phyloP scores from a whole-genome alignment of 805 yeast species.

The Priceomyces melissophilus region DNA sequence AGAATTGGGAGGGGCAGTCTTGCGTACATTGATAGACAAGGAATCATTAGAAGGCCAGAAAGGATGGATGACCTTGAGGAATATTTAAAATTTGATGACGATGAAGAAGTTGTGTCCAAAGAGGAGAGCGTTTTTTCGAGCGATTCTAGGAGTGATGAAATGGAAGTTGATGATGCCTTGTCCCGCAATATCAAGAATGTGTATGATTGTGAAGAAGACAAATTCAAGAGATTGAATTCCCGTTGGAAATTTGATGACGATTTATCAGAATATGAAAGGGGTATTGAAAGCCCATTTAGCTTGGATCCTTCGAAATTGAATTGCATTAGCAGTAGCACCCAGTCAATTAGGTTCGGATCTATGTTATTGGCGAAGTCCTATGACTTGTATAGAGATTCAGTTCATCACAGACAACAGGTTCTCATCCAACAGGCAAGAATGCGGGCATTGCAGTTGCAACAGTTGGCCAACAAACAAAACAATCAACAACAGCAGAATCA shows the following conservation, averaged over 20 bases:
- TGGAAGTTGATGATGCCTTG: constrained; percentile 17
- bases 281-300: constrained; percentile 48
- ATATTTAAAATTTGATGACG: constrained; percentile 38
- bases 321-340: constrained; percentile 81
- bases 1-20: constrained; percentile 73
- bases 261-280: constrained; percentile 35
- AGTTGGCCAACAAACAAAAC: constrained; percentile 15
- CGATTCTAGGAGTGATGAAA: constrained; percentile 2
- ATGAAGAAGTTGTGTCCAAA: constrained; percentile 7
- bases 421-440: constrained; percentile 48
- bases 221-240: constrained; percentile 48
- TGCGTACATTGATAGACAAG: constrained; percentile 71
- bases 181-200: constrained; percentile 30
- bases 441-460: constrained; percentile 42
- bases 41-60: constrained; percentile 37
- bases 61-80: constrained; percentile 30
- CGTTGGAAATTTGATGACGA: constrained; percentile 71
- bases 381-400: constrained; percentile 73
- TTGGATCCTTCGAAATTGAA: constrained; percentile 82
- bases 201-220: constrained; percentile 46
- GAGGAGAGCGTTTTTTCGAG: constrained; percentile 4
- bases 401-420: constrained; percentile 59
- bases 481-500: constrained; percentile 8
- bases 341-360: constrained; percentile 85
- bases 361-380: constrained; percentile 86